These are phyloP conservation scores for Pseudocohnilembus persalinus DNA, from an alignment of 169 alveolate genomes.

Conservation along the genomic window DNA sequence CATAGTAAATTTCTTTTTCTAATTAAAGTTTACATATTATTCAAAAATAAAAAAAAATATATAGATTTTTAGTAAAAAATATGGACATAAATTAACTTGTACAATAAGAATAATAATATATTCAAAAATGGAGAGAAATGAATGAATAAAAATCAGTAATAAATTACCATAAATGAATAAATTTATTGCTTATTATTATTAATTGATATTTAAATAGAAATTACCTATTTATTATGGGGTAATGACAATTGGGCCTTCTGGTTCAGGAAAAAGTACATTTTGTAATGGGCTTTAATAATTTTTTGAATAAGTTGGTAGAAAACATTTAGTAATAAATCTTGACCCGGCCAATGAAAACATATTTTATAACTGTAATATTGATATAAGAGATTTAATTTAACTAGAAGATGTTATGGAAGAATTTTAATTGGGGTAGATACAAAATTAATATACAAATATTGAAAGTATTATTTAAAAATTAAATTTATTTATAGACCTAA, in stretches of 20 bases:
- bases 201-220: too few species aligned
- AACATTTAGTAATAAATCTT: slow-evolving; percentile 92
- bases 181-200: too few species aligned
- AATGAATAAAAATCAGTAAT: too few species aligned
- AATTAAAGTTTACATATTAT: too few species aligned
- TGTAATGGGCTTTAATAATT: slow-evolving; percentile 50
- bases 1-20: too few species aligned
- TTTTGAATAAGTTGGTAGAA: slow-evolving; percentile 60
- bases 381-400: slow-evolving; percentile 95
- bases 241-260: slow-evolving; percentile 60
- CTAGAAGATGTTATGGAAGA: slow-evolving; percentile 93
- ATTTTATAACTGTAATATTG: slow-evolving; percentile 53
- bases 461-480: slow-evolving; percentile 78
- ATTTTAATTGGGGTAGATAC: slow-evolving; percentile 95
- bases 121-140: too few species aligned
- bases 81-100: too few species aligned
- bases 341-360: slow-evolving; percentile 98
- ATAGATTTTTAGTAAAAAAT: too few species aligned
- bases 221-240: slow-evolving; percentile 30
- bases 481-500: neutral
- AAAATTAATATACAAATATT: too few species aligned
- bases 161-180: too few species aligned
- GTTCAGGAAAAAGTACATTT: slow-evolving; percentile 63
- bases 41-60: too few species aligned
- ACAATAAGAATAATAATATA: too few species aligned